A percentile compares a stretch with the other conserved stretches of the same genome.
Conservation (phyloP, 306 rosid species). For the Glycine latifolia region DNA sequence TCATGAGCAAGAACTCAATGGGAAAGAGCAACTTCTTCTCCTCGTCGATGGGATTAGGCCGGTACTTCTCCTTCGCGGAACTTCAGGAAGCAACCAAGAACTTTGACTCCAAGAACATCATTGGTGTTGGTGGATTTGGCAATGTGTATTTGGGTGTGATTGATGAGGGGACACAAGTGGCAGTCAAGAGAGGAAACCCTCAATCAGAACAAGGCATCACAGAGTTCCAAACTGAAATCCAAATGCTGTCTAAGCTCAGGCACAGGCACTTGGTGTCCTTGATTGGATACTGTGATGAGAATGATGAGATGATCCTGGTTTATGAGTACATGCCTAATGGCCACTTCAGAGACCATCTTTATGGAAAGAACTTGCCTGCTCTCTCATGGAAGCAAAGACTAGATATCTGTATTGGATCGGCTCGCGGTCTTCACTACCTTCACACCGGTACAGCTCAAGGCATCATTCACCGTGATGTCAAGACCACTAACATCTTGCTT, state of each 20-base stretch:
- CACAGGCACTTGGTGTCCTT: slow-evolving; percentile 73
- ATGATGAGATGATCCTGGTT: slow-evolving; percentile 66
- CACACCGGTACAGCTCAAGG: slow-evolving; percentile 75
- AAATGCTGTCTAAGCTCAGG: slow-evolving; percentile 68
- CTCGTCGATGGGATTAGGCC: slow-evolving; percentile 59
- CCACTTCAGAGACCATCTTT: slow-evolving; percentile 67
- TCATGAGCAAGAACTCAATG: slow-evolving; percentile 57
- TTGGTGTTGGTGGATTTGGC: slow-evolving; percentile 75
- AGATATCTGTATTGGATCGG: slow-evolving; percentile 64
- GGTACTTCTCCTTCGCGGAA: slow-evolving; percentile 61
- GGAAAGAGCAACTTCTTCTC: slow-evolving; percentile 61
- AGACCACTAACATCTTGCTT: slow-evolving; percentile 68
- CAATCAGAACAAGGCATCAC: slow-evolving; percentile 73
- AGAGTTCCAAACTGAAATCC: slow-evolving; percentile 70
- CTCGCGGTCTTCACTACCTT: slow-evolving; percentile 71
- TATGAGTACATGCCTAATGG: slow-evolving; percentile 73
- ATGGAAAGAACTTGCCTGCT: slow-evolving; percentile 59
- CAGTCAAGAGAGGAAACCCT: slow-evolving; percentile 72
- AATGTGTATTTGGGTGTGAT: slow-evolving; percentile 64
- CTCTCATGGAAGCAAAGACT: slow-evolving; percentile 71
- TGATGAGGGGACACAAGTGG: slow-evolving; percentile 66
- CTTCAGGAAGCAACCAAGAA: slow-evolving; percentile 70
- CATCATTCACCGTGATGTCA: slow-evolving; percentile 69
- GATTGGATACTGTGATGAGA: slow-evolving; percentile 71
- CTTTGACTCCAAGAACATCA: slow-evolving; percentile 57